Evolutionary conservation across 495 filamentous ascomycete species (phyloP), one percentile per base, ranked within the genome.

Genomic region (Tuber borchii): DNA sequence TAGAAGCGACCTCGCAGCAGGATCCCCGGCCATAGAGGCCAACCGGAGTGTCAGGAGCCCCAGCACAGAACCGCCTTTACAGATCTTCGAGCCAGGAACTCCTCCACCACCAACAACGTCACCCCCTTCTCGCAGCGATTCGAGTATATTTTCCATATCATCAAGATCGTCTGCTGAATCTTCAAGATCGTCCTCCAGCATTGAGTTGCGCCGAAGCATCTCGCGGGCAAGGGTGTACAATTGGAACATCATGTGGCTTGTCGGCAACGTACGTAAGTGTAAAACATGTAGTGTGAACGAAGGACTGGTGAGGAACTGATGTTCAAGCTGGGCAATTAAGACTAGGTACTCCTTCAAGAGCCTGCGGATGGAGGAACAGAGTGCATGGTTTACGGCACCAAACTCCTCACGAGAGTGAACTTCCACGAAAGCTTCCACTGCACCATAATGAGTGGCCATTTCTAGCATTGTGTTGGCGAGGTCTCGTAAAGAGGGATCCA

Each of bases 361-460:
- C 82, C 93, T 97, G 70, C 96, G 89, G 71, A 98, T 94, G 1
- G 94, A 91, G 9, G 95, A 94, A 83, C 96, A 97, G 39, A 99
- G 86, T 3, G 95, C 94, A 85, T 99, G 95, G 83, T 95, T 97
- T 77, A 99, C 93, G n/a, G 92, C 90, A 3, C 95, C 95, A 84
- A 92, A 97, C 81, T 97, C 94, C 61, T 95, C 93, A 40, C 93
- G 88, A 79, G 93, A 95, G 82, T 97, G 93, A 0, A 97, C 91
- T 80, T 99, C 95, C 48, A 97, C 90, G 83, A 97, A 98, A 14
- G 93, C 90, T 79, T 97, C 93, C 73, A 99, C 86, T 0, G 95
- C 94, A 56, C 88, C 90, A 83, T 97, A 96, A 83, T 98, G 92
- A 7, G 93, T 95, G 19, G 96, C 95, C 91, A 97, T 97, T 84